Conservation (phyloP, 345 rosid genomes). For the Reutealis trisperma region DNA sequence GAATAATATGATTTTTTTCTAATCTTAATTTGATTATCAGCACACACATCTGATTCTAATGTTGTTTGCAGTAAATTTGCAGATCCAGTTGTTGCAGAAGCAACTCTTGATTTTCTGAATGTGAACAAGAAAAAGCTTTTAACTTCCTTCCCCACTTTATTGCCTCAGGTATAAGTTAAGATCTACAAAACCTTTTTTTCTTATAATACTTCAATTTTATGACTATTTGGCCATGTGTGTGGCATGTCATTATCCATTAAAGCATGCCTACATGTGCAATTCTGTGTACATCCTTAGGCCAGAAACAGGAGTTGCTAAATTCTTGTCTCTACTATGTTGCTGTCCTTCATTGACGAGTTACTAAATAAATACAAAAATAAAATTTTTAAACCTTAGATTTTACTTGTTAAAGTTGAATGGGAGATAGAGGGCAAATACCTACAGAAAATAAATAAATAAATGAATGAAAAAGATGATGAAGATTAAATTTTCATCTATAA, state of each 20-base stretch:
- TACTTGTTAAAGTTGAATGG: neutral
- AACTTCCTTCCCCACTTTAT: slow-evolving; percentile 63
- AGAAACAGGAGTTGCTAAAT: neutral
- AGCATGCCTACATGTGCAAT: neutral
- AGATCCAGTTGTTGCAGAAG: slow-evolving; percentile 84
- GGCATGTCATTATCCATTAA: neutral
- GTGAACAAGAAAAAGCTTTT: slow-evolving; percentile 67
- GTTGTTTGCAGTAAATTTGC: slow-evolving; percentile 83
- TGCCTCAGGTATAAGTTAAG: slow-evolving; percentile 66
- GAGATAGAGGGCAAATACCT: neutral
- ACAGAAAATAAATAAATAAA: neutral
- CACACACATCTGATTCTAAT: slow-evolving; percentile 32
- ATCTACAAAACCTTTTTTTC: neutral
- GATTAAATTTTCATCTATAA: neutral
- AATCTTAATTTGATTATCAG: slow-evolving; percentile 2
- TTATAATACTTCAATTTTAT: too few relatives aligned
- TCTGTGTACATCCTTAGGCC: neutral
- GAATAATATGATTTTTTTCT: too few relatives aligned
- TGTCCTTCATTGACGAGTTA: neutral
- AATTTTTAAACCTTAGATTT: too few relatives aligned
- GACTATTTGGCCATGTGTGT: neutral
- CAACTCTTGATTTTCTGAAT: slow-evolving; percentile 79
- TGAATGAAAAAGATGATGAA: neutral
- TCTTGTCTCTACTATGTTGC: neutral
- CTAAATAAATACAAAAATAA: neutral